Evolutionary conservation across 257 asterid species (phyloP).

Genomic region (Solanum tarijense): DNA sequence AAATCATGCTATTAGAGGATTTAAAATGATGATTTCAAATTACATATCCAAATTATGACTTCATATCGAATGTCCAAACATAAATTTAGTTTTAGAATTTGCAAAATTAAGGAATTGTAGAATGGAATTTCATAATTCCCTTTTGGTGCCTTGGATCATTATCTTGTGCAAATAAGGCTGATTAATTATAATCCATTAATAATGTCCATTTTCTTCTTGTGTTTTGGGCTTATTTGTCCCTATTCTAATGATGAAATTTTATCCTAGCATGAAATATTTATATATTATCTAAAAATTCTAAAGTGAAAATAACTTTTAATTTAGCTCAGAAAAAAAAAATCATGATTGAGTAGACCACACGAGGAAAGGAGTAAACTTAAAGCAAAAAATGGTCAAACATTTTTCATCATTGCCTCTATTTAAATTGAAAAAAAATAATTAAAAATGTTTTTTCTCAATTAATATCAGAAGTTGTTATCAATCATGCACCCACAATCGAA

Average conservation of each 20-base stretch:
- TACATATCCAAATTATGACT: neutral
- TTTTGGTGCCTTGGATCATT: neutral
- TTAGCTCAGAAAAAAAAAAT: neutral
- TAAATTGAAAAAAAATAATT: neutral
- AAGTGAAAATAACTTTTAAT: neutral
- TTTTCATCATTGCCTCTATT: neutral
- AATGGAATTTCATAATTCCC: neutral
- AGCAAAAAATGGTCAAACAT: conserved; percentile 7
- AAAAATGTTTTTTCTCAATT: neutral
- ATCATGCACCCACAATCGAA: conserved; percentile 6
- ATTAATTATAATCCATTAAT: neutral
- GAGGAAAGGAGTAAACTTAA: conserved; percentile 4
- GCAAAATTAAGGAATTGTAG: neutral
- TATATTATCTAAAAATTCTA: neutral
- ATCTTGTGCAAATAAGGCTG: neutral
- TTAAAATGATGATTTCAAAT: too few relatives aligned
- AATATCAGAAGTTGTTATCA: neutral
- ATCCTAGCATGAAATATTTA: neutral
- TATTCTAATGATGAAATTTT: neutral
- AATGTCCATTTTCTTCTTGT: neutral
- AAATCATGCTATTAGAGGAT: neutral
- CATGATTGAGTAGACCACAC: conserved; percentile 5
- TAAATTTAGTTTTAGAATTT: neutral
- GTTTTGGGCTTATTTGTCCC: conserved; percentile 3
- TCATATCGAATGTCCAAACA: neutral